Conservation (phyloP, 2,329 filamentous ascomycete genomes). For the Pestalotiopsis fici region DNA sequence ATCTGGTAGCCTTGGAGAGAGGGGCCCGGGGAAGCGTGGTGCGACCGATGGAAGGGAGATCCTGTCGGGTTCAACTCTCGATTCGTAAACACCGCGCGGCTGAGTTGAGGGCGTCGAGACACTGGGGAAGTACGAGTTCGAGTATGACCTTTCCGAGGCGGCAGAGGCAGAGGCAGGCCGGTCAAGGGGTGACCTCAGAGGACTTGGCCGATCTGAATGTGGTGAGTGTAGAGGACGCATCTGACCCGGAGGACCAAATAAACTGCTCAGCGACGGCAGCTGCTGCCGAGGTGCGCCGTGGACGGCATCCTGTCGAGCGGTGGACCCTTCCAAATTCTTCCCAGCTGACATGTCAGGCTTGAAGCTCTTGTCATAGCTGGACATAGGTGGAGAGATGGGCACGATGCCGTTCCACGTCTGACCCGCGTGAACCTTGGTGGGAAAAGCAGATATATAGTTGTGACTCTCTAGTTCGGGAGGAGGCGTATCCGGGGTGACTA, state of each 20-base stretch:
- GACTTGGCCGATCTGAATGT: conserved; percentile 44
- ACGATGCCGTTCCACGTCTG: conserved; percentile 43
- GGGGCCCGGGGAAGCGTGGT: conserved; percentile 40
- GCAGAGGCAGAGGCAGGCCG: conserved; percentile 40
- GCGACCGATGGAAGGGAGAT: conserved; percentile 30
- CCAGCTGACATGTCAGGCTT: conserved; percentile 44
- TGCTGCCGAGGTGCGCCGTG: conserved; percentile 41
- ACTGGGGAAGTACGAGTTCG: conserved; percentile 50
- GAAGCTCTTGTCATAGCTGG: conserved; percentile 53
- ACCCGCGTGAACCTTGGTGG: conserved; percentile 46
- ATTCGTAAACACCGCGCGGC: conserved; percentile 47
- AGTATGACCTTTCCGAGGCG: conserved; percentile 37
- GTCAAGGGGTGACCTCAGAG: conserved; percentile 49
- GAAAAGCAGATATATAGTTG: conserved; percentile 45
- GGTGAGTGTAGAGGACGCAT: conserved; percentile 47
- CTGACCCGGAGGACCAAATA: conserved; percentile 52
- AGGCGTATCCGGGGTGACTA: conserved; percentile 50
- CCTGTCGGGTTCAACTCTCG: conserved; percentile 44
- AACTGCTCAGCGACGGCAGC: conserved; percentile 57
- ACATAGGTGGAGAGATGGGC: conserved; percentile 57
- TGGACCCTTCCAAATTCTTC: conserved; percentile 38
- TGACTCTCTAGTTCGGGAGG: conserved; percentile 57
- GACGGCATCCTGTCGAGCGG: conserved; percentile 33
- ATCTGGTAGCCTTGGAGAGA: conserved; percentile 46
- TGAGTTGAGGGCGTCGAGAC: conserved; percentile 38